phyloP scores from a whole-genome alignment of 2,329 filamentous ascomycete species.

The Parascedosporium putredinis region DNA sequence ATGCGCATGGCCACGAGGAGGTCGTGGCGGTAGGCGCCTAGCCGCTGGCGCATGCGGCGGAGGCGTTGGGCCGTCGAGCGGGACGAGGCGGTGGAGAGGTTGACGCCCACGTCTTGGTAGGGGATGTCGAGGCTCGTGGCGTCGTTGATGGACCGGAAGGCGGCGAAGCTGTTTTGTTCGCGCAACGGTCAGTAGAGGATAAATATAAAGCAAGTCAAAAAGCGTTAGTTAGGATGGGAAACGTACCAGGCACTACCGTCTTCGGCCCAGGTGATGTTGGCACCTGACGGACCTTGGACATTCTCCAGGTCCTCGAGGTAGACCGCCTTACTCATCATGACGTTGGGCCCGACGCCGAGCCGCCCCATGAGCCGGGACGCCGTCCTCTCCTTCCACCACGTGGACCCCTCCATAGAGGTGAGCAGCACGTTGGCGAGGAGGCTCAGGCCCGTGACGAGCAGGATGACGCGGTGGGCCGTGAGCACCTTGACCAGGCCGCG shows the following conservation, averaged over 20 bases:
- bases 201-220: background rate
- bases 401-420: constrained; percentile 59
- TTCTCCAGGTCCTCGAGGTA: constrained; percentile 74
- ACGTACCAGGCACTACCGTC: constrained; percentile 44
- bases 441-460: constrained; percentile 59
- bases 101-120: constrained; percentile 39
- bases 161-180: constrained; percentile 41
- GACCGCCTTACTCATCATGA: constrained; percentile 73
- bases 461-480: constrained; percentile 63
- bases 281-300: constrained; percentile 31
- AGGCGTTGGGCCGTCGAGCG: constrained; percentile 53
- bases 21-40: constrained; percentile 81
- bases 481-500: constrained; percentile 56
- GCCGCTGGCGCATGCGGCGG: constrained; percentile 67
- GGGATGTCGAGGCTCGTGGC: constrained; percentile 47
- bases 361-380: constrained; percentile 72
- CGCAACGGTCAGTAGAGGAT: background rate
- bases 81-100: constrained; percentile 36
- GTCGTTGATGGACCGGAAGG: constrained; percentile 50
- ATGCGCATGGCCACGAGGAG: constrained; percentile 82
- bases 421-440: constrained; percentile 63
- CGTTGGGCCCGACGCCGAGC: constrained; percentile 69
- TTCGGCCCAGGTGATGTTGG: constrained; percentile 23
- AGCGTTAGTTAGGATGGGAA: background rate
- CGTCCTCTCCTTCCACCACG: constrained; percentile 79